phyloP scores from a whole-genome alignment of 2,329 filamentous ascomycete genomes.

The Aspergillus calidoustus region DNA sequence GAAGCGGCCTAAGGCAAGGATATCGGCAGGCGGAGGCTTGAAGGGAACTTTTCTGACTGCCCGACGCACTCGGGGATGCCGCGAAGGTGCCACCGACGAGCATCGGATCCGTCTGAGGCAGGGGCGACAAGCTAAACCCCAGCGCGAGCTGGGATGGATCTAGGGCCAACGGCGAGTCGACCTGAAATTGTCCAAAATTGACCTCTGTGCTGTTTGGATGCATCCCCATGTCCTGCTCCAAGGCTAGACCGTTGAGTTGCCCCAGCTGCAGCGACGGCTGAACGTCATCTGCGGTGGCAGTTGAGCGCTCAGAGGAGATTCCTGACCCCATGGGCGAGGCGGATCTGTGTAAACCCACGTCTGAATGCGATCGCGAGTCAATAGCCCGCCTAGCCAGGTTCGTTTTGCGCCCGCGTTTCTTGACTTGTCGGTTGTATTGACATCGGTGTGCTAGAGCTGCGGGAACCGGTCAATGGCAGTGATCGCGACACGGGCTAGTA shows the following conservation, averaged over 20 bases:
- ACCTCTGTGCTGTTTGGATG: too few species aligned
- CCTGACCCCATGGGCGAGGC: not conserved
- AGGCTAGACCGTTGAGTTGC: not conserved
- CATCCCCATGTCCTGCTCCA: too few species aligned
- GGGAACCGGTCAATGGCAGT: not conserved
- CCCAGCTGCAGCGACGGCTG: not conserved
- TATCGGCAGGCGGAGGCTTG: constrained; percentile 28
- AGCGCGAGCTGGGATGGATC: not conserved
- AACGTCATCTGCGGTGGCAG: not conserved
- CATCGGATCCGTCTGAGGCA: not conserved
- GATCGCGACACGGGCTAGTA: not conserved
- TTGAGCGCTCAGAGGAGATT: not conserved
- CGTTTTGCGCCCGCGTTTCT: constrained; percentile 26
- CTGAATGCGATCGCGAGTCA: not conserved
- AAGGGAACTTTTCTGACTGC: not conserved
- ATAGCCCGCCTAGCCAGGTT: constrained; percentile 2
- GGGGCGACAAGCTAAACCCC: not conserved
- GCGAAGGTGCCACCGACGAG: not conserved
- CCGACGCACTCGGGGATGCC: not conserved
- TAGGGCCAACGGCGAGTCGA: not conserved
- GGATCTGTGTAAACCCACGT: not conserved
- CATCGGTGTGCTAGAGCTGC: constrained; percentile 25
- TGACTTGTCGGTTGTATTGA: constrained; percentile 27
- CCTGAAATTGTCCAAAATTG: not conserved
- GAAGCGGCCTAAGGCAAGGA: constrained; percentile 47